Percentiles rank a stretch among this genome's conserved stretches.
Conservation (phyloP, 2,329 filamentous ascomycete species). For the Pestalotiopsis sp. region DNA sequence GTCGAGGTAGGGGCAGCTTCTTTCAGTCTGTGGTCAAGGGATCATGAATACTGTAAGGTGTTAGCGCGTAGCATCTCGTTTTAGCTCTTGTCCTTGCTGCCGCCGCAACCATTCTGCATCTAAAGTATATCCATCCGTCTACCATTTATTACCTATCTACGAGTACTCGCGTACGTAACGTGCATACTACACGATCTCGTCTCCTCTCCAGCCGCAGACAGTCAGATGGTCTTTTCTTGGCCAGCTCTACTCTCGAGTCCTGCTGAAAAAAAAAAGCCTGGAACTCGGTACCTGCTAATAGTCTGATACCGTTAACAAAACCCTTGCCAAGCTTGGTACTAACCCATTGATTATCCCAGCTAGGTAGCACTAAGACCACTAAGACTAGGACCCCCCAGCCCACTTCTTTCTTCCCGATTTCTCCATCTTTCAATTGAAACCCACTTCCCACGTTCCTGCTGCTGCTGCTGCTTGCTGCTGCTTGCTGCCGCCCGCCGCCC, state of each 20-base stretch:
- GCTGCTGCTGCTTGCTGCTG: background rate
- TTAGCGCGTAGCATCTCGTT: conserved; percentile 17
- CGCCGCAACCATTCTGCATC: background rate
- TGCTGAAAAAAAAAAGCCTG: no score
- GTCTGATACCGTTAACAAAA: no score
- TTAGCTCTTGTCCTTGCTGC: conserved; percentile 6
- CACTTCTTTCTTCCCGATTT: conserved; percentile 9
- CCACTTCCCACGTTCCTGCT: background rate
- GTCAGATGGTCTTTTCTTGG: background rate
- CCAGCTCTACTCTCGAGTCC: background rate
- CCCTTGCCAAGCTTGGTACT: no score
- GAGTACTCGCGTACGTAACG: background rate
- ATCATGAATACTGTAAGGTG: conserved; percentile 2
- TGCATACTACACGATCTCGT: background rate
- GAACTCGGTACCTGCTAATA: no score
- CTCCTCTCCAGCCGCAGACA: background rate
- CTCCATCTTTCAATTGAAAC: background rate
- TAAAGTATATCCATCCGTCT: background rate
- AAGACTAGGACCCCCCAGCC: background rate
- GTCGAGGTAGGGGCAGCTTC: background rate
- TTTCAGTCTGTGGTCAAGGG: background rate
- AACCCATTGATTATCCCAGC: background rate
- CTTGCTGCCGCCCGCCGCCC: background rate
- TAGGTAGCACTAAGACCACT: no score
- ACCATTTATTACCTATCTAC: background rate